Base-by-base conservation (phyloP, 2,329 filamentous ascomycete species). In the Colletotrichum sp. region DNA sequence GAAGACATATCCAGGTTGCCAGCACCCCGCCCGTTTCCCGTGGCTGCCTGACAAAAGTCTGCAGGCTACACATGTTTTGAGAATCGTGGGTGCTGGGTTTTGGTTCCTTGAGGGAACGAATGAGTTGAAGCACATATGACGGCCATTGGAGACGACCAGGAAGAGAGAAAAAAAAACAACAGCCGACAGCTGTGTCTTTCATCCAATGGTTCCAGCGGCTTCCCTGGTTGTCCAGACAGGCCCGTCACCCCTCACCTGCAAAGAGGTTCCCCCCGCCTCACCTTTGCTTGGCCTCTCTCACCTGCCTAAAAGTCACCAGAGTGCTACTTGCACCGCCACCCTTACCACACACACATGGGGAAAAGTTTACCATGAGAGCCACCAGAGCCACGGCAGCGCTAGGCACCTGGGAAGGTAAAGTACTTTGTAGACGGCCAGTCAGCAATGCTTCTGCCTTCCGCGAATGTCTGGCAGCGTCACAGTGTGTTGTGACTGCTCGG, bases 281-380 rank as follows among this genome's bases (percentile, higher is more conserved):
- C 52, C 30, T 39, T 52, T n/a, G 32, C 30, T 10, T 34, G 59
- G n/a, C 59, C 68, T 28, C 18, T 24, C 57, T 63, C 65, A 52
- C 57, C 64, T 57, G 13, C 63, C 62, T 67, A 21, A 28, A 39
- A 28, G 30, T 32, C 57, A 30, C 21, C 67, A 71, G 44, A 49
- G 24, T 36, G 30, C 34, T n/a, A 21, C 26, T 28, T 66, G 72
- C 69, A 75, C 62, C 69, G 69, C 62, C 72, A 72, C 69, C 39
- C n/a, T 18, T 30, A 68, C 65, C 18, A 39, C 44, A 44, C 15
- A 15, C 18, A n/a, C 4, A 49, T 49, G 44, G 49, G 60, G 52
- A 39, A 72, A 39, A 36, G 60, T 65, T 66, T 52, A 28, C 36
- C 60, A 57, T 49, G n/a, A 49, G n/a, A 49, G 44, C 44, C 44